These are phyloP conservation scores for Pseudomonodictys pantanalensis DNA, from an alignment of 495 filamentous ascomycete genomes.

Conservation along the genomic window DNA sequence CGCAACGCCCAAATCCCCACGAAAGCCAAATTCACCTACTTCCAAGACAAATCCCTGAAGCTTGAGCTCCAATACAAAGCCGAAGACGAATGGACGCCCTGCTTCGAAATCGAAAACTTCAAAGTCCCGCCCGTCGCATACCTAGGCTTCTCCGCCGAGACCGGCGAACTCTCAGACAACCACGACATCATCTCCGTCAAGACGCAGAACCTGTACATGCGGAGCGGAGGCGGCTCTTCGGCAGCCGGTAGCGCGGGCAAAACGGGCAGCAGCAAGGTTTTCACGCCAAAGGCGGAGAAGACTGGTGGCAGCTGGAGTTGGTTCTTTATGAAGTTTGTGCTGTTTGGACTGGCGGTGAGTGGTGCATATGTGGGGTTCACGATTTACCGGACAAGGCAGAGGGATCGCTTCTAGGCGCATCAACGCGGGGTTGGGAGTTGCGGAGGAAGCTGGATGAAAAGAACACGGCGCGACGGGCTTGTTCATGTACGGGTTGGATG, in stretches of 20 bases:
- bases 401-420: conserved; percentile 64
- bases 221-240: conserved; percentile 47
- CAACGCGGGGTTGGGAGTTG: background rate
- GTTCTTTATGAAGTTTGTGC: conserved; percentile 83
- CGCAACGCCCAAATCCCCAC: conserved; percentile 74
- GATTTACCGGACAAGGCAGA: conserved; percentile 69
- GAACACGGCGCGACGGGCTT: background rate
- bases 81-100: conserved; percentile 82
- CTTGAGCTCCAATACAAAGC: conserved; percentile 91
- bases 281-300: conserved; percentile 34
- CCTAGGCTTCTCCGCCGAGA: conserved; percentile 93
- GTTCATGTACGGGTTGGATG: background rate
- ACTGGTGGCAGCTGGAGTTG: conserved; percentile 74
- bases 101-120: conserved; percentile 69
- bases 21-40: conserved; percentile 87
- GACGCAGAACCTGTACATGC: conserved; percentile 79
- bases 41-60: conserved; percentile 89
- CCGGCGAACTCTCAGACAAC: conserved; percentile 94
- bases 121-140: conserved; percentile 88
- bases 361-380: conserved; percentile 84
- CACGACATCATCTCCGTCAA: conserved; percentile 92
- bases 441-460: background rate
- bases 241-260: conserved; percentile 42
- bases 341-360: conserved; percentile 66
- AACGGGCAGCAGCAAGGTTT: conserved; percentile 10